A percentile compares a stretch with the other conserved stretches of the same genome.
These are phyloP conservation scores for Sindora glabra DNA, from an alignment of 306 rosid species.

Conservation along the genomic window DNA sequence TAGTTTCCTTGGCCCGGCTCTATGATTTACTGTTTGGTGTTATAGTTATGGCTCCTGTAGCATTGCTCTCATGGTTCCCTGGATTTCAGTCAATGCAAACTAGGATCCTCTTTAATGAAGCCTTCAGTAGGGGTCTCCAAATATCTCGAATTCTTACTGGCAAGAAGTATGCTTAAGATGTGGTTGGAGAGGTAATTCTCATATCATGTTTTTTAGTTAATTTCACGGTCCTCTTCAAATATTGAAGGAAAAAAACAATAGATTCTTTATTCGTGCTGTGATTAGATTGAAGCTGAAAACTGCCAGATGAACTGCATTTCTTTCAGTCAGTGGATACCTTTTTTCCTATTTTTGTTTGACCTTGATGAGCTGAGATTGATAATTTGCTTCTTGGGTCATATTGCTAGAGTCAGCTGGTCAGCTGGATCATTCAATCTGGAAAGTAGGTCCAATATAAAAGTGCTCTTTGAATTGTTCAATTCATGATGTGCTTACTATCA, in stretches of 20 bases:
- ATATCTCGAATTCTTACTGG: conserved; percentile 42
- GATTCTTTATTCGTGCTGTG: too few species aligned
- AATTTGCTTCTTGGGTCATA: too few species aligned
- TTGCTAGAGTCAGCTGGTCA: neutral
- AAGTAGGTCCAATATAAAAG: too few species aligned
- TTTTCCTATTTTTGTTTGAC: neutral
- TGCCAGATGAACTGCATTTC: too few species aligned
- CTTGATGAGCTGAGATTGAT: too few species aligned
- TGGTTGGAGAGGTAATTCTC: conserved; percentile 27
- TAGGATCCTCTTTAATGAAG: conserved; percentile 41
- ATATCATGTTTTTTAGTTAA: neutral
- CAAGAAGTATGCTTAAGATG: conserved; percentile 3
- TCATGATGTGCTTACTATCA: too few species aligned
- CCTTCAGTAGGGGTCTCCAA: conserved; percentile 49
- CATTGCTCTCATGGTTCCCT: conserved; percentile 42
- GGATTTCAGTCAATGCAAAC: conserved; percentile 50
- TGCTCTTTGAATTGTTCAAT: too few species aligned
- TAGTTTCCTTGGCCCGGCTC: conserved; percentile 37
- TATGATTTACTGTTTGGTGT: conserved; percentile 41
- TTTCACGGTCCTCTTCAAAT: neutral
- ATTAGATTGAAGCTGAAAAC: too few species aligned
- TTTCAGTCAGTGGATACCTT: too few species aligned
- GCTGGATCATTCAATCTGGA: too few species aligned
- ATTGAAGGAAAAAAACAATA: too few species aligned
- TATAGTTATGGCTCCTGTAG: conserved; percentile 37